These are phyloP conservation scores for Mycena pura DNA, from an alignment of 768 basidiomycete species.

Conservation along the genomic window DNA sequence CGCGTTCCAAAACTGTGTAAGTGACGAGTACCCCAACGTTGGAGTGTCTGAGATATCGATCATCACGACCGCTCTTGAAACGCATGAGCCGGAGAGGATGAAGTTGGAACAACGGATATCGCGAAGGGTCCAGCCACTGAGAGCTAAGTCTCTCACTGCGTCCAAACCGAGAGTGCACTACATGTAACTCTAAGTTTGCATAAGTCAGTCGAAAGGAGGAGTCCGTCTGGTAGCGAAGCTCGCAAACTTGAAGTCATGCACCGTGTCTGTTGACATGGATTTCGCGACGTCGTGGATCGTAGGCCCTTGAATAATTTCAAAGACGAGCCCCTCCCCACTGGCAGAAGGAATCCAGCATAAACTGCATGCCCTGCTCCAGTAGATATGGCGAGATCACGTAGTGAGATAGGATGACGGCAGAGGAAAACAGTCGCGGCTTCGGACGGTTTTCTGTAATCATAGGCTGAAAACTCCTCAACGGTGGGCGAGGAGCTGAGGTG, in stretches of 20 bases:
- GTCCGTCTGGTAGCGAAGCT: not conserved
- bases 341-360: too few relatives aligned
- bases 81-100: not conserved
- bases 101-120: slow-evolving; percentile 4
- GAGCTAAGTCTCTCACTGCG: slow-evolving; percentile 1
- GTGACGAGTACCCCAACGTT: too few relatives aligned
- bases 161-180: slow-evolving; percentile 7
- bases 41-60: slow-evolving; percentile 7
- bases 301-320: slow-evolving; percentile 6
- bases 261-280: not conserved
- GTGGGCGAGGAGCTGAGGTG: too few relatives aligned
- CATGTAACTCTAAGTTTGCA: too few relatives aligned
- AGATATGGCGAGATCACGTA: too few relatives aligned
- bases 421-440: too few relatives aligned
- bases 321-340: slow-evolving; percentile 5
- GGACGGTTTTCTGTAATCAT: too few relatives aligned
- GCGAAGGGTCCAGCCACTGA: slow-evolving; percentile 3
- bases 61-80: not conserved
- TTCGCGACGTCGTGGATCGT: slow-evolving; percentile 5
- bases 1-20: too few relatives aligned
- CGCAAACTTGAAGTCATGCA: slow-evolving; percentile 11
- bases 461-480: too few relatives aligned
- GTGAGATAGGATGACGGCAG: too few relatives aligned
- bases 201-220: not conserved
- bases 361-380: too few relatives aligned